Conservation (phyloP, 495 filamentous ascomycete genomes). For the Neurospora intermedia region DNA sequence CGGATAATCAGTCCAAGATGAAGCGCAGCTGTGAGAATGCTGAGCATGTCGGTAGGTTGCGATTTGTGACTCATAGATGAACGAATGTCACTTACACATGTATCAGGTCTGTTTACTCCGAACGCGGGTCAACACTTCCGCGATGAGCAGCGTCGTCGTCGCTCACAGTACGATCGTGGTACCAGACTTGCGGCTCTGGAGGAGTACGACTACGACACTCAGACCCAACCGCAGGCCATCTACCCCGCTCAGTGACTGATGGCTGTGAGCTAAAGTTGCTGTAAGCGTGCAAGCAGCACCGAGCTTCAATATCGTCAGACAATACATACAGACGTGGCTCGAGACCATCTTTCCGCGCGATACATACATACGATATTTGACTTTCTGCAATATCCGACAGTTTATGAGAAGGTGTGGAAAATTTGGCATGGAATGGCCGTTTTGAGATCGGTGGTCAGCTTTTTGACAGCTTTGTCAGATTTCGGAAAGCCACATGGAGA, state of each 20-base stretch:
- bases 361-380: not conserved
- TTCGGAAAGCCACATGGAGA: not conserved
- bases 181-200: constrained; percentile 51
- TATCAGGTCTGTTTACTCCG: constrained; percentile 58
- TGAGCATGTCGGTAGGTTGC: constrained; percentile 63
- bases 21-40: constrained; percentile 76
- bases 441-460: not conserved
- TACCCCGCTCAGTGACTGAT: constrained; percentile 15
- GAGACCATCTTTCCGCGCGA: not conserved
- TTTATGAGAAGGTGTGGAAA: not conserved
- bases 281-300: not conserved
- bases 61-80: not conserved
- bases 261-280: not conserved
- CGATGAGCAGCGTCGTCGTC: constrained; percentile 65
- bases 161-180: constrained; percentile 67
- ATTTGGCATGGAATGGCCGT: not conserved
- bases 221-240: constrained; percentile 22
- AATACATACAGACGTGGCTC: not conserved
- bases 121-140: constrained; percentile 61
- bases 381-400: not conserved
- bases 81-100: constrained; percentile 1
- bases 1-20: constrained; percentile 79
- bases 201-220: constrained; percentile 40
- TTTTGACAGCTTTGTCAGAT: not conserved
- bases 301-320: not conserved